These are phyloP conservation scores for Cercophora samala DNA, from an alignment of 495 filamentous ascomycete genomes.

Conservation along the genomic window DNA sequence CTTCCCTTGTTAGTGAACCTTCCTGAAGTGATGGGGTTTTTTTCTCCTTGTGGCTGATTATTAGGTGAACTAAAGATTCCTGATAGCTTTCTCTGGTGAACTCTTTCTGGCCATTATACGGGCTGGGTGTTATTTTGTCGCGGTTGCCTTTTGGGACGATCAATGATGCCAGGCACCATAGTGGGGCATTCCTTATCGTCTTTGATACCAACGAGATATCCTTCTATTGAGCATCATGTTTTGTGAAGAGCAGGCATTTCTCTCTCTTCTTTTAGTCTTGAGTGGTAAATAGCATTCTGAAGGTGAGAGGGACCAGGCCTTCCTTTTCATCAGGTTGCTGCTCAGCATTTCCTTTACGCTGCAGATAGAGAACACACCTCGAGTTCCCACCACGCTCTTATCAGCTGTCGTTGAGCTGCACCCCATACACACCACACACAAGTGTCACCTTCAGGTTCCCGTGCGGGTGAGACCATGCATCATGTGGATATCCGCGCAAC, in stretches of 20 bases:
- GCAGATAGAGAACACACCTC: neutral
- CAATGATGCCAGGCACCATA: too few relatives aligned
- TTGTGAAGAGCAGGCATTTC: too few relatives aligned
- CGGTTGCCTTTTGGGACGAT: too few relatives aligned
- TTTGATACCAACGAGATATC: too few relatives aligned
- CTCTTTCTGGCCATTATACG: neutral
- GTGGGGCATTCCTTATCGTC: too few relatives aligned
- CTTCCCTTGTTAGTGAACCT: neutral
- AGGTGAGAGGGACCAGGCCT: too few relatives aligned
- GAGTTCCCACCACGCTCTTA: neutral
- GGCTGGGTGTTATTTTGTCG: too few relatives aligned
- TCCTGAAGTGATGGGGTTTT: neutral
- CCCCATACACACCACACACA: neutral
- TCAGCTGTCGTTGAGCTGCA: neutral
- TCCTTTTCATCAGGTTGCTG: neutral
- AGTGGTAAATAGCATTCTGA: too few relatives aligned
- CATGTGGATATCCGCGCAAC: neutral
- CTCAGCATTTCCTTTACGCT: neutral
- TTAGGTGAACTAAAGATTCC: neutral
- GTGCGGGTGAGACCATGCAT: constrained; percentile 1
- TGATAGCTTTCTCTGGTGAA: neutral
- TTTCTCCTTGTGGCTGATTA: neutral
- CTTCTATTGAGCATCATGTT: too few relatives aligned
- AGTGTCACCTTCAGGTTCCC: constrained; percentile 1
- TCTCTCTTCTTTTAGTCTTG: too few relatives aligned